These are phyloP conservation scores for Metschnikowia proteae DNA, from an alignment of 805 yeast genomes.

Conservation along the genomic window DNA sequence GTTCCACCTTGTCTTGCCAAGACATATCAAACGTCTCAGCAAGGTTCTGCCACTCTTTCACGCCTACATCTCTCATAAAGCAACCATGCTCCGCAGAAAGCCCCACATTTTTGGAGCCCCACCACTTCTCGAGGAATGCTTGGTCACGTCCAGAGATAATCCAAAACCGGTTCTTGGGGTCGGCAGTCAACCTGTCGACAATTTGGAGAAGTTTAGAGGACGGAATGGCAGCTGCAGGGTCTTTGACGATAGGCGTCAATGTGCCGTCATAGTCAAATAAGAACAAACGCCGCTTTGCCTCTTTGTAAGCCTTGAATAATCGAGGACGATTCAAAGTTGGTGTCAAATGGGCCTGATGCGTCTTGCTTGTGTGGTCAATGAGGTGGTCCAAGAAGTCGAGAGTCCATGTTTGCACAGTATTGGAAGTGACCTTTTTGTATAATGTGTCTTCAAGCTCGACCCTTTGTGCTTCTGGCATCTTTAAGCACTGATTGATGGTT, in stretches of 20 bases:
- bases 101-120: constrained; percentile 72
- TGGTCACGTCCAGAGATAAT: constrained; percentile 95
- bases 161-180: constrained; percentile 87
- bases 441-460: constrained; percentile 47
- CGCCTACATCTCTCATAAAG: constrained; percentile 73
- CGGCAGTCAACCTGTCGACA: constrained; percentile 58
- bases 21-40: constrained; percentile 84
- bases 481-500: constrained; percentile 66
- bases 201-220: constrained; percentile 63
- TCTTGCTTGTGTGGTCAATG: constrained; percentile 35
- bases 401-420: constrained; percentile 83
- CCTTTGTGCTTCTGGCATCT: constrained; percentile 48
- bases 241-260: constrained; percentile 90
- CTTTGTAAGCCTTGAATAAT: constrained; percentile 54
- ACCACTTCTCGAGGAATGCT: constrained; percentile 80
- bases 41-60: constrained; percentile 73
- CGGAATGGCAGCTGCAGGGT: constrained; percentile 98
- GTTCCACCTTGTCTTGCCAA: constrained; percentile 85
- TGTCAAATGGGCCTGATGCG: constrained; percentile 44
- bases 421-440: constrained; percentile 59
- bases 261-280: constrained; percentile 98
- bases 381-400: constrained; percentile 53
- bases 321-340: constrained; percentile 79
- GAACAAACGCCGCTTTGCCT: constrained; percentile 68
- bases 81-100: constrained; percentile 98